Base-by-base conservation (phyloP, 257 asterid genomes). In the Prunella vulgaris region DNA sequence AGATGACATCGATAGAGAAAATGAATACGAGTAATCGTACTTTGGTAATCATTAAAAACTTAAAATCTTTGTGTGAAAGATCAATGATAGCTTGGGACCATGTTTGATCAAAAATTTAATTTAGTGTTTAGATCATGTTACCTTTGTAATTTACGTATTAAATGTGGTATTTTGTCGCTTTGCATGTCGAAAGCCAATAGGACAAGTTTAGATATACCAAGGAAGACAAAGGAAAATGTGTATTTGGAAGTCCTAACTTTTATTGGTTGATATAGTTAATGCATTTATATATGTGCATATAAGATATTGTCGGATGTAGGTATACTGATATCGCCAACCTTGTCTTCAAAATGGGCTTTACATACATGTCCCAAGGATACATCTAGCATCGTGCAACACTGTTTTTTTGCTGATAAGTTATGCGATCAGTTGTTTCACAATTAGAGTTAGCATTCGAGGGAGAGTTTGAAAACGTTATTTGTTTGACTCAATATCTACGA, bases 141-240 rank as follows among this genome's bases (percentile, higher is more conserved):
- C 57, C 9, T 66, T 74, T 15, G 15, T n/a, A 10, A 40, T 24
- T 49, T 6, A 24, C 38, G 30, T 27, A 15, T 27, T 28, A 58
- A 64, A 56, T 18, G 52, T 62, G 30, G 70, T 68, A 18, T 17
- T 46, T 20, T 15, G 33, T 9, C 27, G 57, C 35, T 42, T 75
- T 57, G 9, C 69, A 70, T 69, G 70, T 40, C 28, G 46, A 62
- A 24, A 60, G 13, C 53, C 73, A 70, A 70, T n/a, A 10, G 25
- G 51, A 13, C 5, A 60, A 5, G 18, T 4, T 3, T 61, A 61
- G 62, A 67, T 46, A 28, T 65, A 61, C 37, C 67, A 79, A 56
- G 67, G 82, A 73, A 74, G 66, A 72, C 52, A 64, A 64, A 62
- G 60, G 40, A 18, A 77, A 68, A 35, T 86, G 90, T 84, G 79